phyloP scores from a whole-genome alignment of 495 filamentous ascomycete genomes.

The Hypoxylon lenormandii region DNA sequence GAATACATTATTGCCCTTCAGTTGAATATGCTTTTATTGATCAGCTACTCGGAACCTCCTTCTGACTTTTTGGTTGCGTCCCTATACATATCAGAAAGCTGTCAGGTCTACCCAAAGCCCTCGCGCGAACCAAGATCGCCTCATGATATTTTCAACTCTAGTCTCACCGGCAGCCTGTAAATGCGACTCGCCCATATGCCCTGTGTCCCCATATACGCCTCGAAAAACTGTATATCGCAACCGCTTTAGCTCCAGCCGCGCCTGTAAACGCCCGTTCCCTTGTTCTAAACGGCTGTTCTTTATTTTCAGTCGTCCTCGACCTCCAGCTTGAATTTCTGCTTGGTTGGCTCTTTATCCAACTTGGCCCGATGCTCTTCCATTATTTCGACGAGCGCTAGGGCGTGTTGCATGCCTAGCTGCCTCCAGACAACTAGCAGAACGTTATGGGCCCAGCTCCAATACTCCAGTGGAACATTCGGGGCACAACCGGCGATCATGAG shows the following conservation, averaged over 20 bases:
- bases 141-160: slow-evolving; percentile 7
- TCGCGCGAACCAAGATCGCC: slow-evolving; percentile 2
- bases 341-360: slow-evolving; percentile 20
- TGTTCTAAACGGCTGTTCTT: slow-evolving; percentile 3
- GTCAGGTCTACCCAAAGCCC: background rate
- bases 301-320: slow-evolving; percentile 22
- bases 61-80: background rate
- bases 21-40: background rate
- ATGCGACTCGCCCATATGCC: slow-evolving; percentile 31
- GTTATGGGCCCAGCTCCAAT: slow-evolving; percentile 54
- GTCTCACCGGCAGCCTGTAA: slow-evolving; percentile 14
- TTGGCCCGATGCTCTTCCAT: slow-evolving; percentile 48
- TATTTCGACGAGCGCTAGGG: slow-evolving; percentile 51
- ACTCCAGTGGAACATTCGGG: slow-evolving; percentile 54
- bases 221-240: slow-evolving; percentile 3
- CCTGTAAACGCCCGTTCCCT: slow-evolving; percentile 26
- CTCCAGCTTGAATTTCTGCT: slow-evolving; percentile 12
- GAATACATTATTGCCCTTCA: too few species aligned
- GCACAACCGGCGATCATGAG: slow-evolving; percentile 58
- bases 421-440: slow-evolving; percentile 57
- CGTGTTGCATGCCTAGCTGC: slow-evolving; percentile 62
- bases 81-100: too few species aligned
- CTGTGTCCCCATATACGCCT: slow-evolving; percentile 6
- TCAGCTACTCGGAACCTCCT: background rate
- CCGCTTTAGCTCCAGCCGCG: slow-evolving; percentile 13